Percentiles rank a stretch among this genome's conserved stretches.
phyloP scores from a whole-genome alignment of 305 asterid genomes.

The Fraxinus nigra region DNA sequence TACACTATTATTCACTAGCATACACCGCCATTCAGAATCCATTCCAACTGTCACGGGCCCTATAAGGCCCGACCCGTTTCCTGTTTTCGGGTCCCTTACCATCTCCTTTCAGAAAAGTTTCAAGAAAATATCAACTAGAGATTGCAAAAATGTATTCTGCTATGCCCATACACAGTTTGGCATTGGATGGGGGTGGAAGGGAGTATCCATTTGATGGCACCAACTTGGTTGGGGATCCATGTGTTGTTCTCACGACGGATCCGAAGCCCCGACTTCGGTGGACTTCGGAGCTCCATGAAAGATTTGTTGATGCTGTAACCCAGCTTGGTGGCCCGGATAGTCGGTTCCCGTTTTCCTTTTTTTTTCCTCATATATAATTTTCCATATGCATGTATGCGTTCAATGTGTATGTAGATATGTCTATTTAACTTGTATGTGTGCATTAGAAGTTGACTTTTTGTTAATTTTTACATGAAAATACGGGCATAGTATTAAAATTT shows the following conservation, averaged over 20 bases:
- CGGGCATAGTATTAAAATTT: neutral
- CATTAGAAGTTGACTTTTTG: neutral
- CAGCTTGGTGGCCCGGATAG: conserved; percentile 96
- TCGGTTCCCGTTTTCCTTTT: conserved; percentile 30
- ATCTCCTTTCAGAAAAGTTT: neutral
- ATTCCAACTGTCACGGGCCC: neutral
- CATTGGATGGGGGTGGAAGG: conserved; percentile 34
- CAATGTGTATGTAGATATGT: neutral
- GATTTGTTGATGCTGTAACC: conserved; percentile 77
- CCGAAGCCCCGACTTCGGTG: conserved; percentile 88
- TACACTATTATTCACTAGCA: neutral
- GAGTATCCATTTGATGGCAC: conserved; percentile 59
- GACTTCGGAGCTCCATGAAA: conserved; percentile 87
- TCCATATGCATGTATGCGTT: neutral
- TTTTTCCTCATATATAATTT: neutral
- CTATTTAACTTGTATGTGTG: neutral
- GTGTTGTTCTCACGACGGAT: conserved; percentile 72
- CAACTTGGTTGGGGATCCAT: conserved; percentile 70
- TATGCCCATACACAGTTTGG: conserved; percentile 50
- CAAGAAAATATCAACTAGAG: neutral
- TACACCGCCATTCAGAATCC: neutral
- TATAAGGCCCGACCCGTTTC: neutral
- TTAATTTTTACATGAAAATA: neutral
- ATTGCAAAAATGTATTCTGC: conserved; percentile 47
- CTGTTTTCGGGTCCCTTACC: neutral